Conservation (phyloP, 805 yeast species). For the Saturnispora sekii region DNA sequence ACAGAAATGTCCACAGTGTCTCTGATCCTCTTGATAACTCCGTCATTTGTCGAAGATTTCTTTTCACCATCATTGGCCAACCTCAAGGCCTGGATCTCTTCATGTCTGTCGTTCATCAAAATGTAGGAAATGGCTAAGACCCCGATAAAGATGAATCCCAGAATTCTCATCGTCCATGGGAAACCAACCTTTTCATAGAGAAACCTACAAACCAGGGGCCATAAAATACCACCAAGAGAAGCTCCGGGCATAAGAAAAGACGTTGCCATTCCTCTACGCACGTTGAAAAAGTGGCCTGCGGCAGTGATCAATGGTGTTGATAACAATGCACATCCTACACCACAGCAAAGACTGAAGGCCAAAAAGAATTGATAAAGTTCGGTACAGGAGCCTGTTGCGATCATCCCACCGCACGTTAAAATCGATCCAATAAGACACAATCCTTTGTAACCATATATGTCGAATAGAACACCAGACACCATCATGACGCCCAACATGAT, state of each 20-base stretch:
- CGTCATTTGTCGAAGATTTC: neutral
- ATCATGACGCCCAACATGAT: conserved; percentile 33
- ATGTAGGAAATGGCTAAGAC: conserved; percentile 22
- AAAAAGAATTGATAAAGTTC: conserved; percentile 43
- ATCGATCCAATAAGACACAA: conserved; percentile 29
- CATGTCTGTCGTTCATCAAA: conserved; percentile 23
- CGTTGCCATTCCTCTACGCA: conserved; percentile 47
- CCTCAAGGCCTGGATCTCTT: conserved; percentile 12
- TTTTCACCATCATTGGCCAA: conserved; percentile 4
- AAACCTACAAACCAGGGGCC: conserved; percentile 44
- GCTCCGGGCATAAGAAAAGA: conserved; percentile 57
- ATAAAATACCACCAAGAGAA: conserved; percentile 46
- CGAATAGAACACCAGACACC: conserved; percentile 37
- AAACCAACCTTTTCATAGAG: conserved; percentile 44
- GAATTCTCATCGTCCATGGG: conserved; percentile 48
- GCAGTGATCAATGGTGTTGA: conserved; percentile 34
- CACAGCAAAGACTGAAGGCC: conserved; percentile 38
- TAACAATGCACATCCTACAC: conserved; percentile 39
- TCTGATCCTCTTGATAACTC: conserved; percentile 15
- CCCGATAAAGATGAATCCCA: conserved; percentile 38
- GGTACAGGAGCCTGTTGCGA: conserved; percentile 36
- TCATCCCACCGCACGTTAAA: conserved; percentile 30
- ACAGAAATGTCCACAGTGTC: conserved; percentile 33
- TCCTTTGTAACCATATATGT: conserved; percentile 34
- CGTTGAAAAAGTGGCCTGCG: conserved; percentile 39